Percentiles rank a stretch among this genome's conserved stretches.
These are phyloP conservation scores for Dunaliella sp. DNA, from an alignment of 139 green algal species.

Conservation along the genomic window DNA sequence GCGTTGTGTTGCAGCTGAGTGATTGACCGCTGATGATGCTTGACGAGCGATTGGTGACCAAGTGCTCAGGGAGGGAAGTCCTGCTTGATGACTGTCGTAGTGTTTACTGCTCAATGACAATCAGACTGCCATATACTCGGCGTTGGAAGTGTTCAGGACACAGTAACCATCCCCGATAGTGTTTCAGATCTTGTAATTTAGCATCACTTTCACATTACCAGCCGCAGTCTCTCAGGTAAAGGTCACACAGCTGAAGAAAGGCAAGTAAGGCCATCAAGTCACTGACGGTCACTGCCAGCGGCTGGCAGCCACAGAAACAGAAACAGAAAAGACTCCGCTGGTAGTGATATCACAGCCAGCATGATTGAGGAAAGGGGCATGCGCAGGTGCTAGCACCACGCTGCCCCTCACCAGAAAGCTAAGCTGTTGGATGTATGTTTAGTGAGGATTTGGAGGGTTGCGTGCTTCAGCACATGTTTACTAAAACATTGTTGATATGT, in stretches of 20 bases:
- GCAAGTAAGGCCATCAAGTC: too few species aligned
- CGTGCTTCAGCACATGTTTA: background rate
- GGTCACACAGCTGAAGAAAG: too few species aligned
- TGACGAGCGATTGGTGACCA: too few species aligned
- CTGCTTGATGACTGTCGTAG: too few species aligned
- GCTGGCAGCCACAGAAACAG: background rate
- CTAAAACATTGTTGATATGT: background rate
- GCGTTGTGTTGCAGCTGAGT: too few species aligned
- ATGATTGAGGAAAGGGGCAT: background rate
- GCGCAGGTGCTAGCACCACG: background rate
- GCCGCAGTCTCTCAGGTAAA: background rate
- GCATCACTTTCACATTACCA: background rate
- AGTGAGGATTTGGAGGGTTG: background rate
- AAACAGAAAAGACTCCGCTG: background rate
- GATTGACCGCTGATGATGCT: too few species aligned
- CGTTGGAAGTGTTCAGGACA: too few species aligned
- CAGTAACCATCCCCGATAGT: too few species aligned
- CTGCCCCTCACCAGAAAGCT: background rate
- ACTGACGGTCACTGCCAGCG: too few species aligned
- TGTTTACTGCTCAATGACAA: too few species aligned
- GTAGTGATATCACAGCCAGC: background rate
- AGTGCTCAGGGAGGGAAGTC: background rate
- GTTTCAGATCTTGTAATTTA: background rate
- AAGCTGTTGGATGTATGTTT: background rate
- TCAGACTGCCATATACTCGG: too few species aligned